Evolutionary conservation across 1,139 yeast genomes (phyloP).

Genomic region (Sugiyamaella paludigena): DNA sequence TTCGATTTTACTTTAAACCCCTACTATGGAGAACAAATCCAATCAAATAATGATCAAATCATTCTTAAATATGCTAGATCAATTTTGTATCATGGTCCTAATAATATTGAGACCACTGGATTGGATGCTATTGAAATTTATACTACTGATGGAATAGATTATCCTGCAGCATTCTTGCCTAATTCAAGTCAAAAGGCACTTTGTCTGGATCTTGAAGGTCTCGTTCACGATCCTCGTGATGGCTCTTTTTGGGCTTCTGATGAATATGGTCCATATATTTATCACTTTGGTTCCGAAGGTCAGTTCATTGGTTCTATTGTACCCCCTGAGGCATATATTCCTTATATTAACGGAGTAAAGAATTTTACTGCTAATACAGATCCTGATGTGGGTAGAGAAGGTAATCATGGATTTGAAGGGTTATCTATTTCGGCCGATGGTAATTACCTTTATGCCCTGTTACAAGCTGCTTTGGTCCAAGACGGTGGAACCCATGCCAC

Average conservation of each 20-base stretch:
- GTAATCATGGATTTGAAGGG: slow-evolving; percentile 23
- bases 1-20: slow-evolving; percentile 20
- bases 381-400: slow-evolving; percentile 22
- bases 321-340: slow-evolving; percentile 24
- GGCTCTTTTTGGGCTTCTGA: slow-evolving; percentile 22
- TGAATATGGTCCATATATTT: slow-evolving; percentile 24
- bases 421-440: slow-evolving; percentile 21
- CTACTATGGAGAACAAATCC: slow-evolving; percentile 16
- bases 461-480: slow-evolving; percentile 23
- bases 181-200: slow-evolving; percentile 10
- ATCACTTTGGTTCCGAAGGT: slow-evolving; percentile 18
- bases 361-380: slow-evolving; percentile 19
- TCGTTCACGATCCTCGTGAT: slow-evolving; percentile 19
- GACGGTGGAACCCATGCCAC: slow-evolving; percentile 25
- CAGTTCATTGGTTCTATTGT: slow-evolving; percentile 18
- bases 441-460: slow-evolving; percentile 16
- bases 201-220: slow-evolving; percentile 19
- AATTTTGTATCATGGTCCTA: slow-evolving; percentile 18
- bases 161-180: slow-evolving; percentile 20
- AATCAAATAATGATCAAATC: slow-evolving; percentile 16
- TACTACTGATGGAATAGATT: slow-evolving; percentile 16
- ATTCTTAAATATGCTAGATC: slow-evolving; percentile 14
- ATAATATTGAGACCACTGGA: slow-evolving; percentile 20
- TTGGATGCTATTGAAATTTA: slow-evolving; percentile 20
- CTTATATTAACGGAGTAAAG: slow-evolving; percentile 15